A percentile compares a stretch with the other conserved stretches of the same genome.
Evolutionary conservation across 2,329 filamentous ascomycete genomes (phyloP).

Genomic region (Colletotrichum viniferum): DNA sequence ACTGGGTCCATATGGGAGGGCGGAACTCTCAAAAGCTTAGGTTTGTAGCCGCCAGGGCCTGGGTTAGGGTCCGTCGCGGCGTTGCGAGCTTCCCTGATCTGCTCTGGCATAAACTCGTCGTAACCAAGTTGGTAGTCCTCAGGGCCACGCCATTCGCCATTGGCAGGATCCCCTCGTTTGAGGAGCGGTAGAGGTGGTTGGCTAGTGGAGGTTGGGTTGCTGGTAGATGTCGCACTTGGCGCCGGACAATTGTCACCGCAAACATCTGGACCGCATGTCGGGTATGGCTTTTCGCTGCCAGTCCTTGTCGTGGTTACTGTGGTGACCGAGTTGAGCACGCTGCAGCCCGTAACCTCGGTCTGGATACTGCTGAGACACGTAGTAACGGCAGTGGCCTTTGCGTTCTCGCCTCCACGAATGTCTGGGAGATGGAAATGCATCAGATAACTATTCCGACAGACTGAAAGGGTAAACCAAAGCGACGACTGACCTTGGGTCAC

Average conservation of each 20-base stretch:
- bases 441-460: too few relatives aligned
- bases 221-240: neutral
- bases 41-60: neutral
- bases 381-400: neutral
- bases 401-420: neutral
- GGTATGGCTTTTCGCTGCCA: neutral
- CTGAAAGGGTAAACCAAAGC: neutral
- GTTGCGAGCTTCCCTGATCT: neutral
- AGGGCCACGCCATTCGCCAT: neutral
- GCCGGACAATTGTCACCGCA: neutral
- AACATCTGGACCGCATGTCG: neutral
- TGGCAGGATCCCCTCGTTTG: neutral
- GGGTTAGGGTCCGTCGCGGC: neutral
- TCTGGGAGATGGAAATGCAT: neutral
- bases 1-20: neutral
- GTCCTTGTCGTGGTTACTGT: neutral
- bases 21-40: neutral
- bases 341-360: neutral
- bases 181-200: neutral
- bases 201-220: neutral
- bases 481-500: neutral
- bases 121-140: neutral
- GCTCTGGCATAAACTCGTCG: neutral
- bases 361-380: neutral
- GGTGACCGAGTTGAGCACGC: neutral